Evolutionary conservation across 352 stramenopile genomes (phyloP).

Genomic region (Globisporangium barbulae): DNA sequence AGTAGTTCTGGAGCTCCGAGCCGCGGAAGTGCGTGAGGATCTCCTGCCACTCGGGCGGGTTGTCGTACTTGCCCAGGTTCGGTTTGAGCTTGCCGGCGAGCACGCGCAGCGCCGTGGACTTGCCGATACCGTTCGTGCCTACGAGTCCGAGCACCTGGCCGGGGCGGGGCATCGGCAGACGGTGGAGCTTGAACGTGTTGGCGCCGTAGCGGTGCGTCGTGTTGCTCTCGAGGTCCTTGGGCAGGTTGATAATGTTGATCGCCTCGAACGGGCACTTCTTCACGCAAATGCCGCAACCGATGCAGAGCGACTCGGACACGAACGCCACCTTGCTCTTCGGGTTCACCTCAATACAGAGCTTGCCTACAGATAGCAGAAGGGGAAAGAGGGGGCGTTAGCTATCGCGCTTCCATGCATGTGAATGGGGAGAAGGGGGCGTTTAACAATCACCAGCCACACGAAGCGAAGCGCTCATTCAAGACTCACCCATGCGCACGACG

Average conservation of each 20-base stretch:
- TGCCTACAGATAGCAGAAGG: slow-evolving; percentile 51
- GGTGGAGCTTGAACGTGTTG: slow-evolving; percentile 99
- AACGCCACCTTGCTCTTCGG: slow-evolving; percentile 97
- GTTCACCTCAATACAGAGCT: slow-evolving; percentile 99
- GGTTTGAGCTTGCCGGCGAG: slow-evolving; percentile 99
- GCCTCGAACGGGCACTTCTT: slow-evolving; percentile 99
- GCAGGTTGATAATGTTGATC: slow-evolving; percentile 99
- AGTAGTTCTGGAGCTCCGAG: slow-evolving; percentile 99
- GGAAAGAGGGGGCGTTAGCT: slow-evolving; percentile 1
- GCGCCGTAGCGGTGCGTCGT: slow-evolving; percentile 99
- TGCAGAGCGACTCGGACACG: slow-evolving; percentile 98
- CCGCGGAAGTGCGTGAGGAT: slow-evolving; percentile 98
- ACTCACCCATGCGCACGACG: slow-evolving; percentile 95
- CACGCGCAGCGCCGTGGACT: slow-evolving; percentile 99
- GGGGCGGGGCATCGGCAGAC: slow-evolving; percentile 96
- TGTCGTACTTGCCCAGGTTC: slow-evolving; percentile 97
- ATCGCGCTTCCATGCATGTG: not conserved
- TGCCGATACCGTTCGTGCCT: slow-evolving; percentile 99
- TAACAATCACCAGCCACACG: not conserved
- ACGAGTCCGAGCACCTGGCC: slow-evolving; percentile 98
- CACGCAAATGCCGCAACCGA: slow-evolving; percentile 99
- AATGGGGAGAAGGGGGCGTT: not conserved
- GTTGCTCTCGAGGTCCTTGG: slow-evolving; percentile 98
- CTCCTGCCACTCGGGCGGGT: slow-evolving; percentile 98
- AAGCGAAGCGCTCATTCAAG: not conserved